Evolutionary conservation across 352 stramenopile species (phyloP), one percentile per base, ranked within the genome.

Genomic region (Achlya hypogyna): DNA sequence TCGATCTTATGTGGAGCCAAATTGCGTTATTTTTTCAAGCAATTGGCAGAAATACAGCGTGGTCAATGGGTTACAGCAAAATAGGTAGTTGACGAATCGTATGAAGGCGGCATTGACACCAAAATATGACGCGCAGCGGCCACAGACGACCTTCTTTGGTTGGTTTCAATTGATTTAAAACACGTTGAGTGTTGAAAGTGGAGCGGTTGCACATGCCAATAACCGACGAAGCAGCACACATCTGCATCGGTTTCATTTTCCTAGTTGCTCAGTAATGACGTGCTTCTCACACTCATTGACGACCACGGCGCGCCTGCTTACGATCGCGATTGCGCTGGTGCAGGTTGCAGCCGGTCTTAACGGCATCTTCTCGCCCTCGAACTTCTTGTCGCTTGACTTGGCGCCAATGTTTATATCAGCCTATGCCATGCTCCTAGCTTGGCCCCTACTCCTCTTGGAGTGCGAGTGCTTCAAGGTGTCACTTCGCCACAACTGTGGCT

Each of bases 401-500:
- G 65, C 74, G 1, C 62, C 70, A 1, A 72, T 76, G 29, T 74
- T 87, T n/a, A 72, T 87, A 53, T 76, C 78, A 12, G 49, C 80
- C n/a, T 86, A 83, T 56, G 74, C 69, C 23, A 71, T 81, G 4
- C 62, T 86, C 18, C 79, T 86, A 34, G 79, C 74, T 12, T 20
- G 79, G 29, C 52, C 84, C 42, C 69, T 87, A 49, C 66, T 78
- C 28, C 72, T 77, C 34, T 87, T 78, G 38, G 79, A 87, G 59
- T 87, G 75, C 49, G 77, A 75, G 63, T 74, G 85, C 43, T 82
- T 75, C 10, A 72, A 87, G 52, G 70, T 69, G 40, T 68, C 75
- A 31, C 68, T 87, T 31, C 79, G 74, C 29, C 68, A 75, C 16
- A 81, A 85, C 63, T 84, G 83, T 49, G 79, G 78, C 29, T 87